Evolutionary conservation across 805 yeast genomes (phyloP), one percentile per base, ranked within the genome.

Genomic region (Wickerhamiella parazyma): DNA sequence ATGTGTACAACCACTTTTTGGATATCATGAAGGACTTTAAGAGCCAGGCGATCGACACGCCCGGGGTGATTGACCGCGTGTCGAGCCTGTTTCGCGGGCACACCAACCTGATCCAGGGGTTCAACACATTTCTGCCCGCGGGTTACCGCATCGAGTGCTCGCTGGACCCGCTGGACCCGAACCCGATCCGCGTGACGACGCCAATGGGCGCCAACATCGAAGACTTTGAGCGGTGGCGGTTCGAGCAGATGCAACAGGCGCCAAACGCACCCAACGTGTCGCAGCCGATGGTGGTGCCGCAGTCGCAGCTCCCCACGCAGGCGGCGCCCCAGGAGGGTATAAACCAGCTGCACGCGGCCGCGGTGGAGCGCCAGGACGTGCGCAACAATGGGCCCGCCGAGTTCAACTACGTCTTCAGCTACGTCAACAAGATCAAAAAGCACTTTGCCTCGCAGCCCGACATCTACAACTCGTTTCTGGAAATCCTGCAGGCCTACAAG

Each of bases 1-100:
- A 87, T 55, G 94, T 91, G 35, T 91, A 91, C 69, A 91, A 91
- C 62, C 86, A 83, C 61, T 91, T 93, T 57, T 70, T 91, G 57
- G 99, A 91, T 59, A 89, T 91, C 51, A 91, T 91, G 99, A 93
- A 93, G 67, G 99, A 93, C 59, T 93, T 91, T 68, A 93, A 93
- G 67, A 80, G 93, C 43, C 96, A 89, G 66, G 76, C 77, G 48
- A 87, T 91, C 55, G 97, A 91, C 61, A 91, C 99, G 0, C 98
- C 97, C 0, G 99, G 97, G 28, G 99, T 91, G 22, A 91, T 91
- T 58, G 95, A 89, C 60, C 71, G 98, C 46, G 98, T 91, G 1
- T 84, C 95, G 0, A 73, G 81, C 1, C 66, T 91, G 45, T 91
- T 91, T 61, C 75, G 87, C 49, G 97, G 96, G 11, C 95, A 86